Conservation (phyloP, 148 eudicot genomes). For the Heliosperma pusillum region DNA sequence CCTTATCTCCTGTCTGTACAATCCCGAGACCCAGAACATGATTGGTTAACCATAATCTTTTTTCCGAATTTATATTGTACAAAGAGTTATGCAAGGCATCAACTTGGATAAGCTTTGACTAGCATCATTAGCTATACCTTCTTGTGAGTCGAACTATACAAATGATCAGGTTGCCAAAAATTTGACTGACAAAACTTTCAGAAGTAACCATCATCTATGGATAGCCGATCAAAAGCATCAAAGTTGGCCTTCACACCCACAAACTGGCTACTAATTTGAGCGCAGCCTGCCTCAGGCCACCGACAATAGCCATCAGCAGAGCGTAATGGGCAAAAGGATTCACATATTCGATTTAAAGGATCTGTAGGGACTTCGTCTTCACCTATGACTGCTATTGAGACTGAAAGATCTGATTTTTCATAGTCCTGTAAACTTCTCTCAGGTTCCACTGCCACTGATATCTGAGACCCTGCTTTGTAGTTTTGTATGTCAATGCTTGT, state of each 20-base stretch:
- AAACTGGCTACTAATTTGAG: constrained; percentile 84
- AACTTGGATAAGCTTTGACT: not conserved
- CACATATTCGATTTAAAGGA: constrained; percentile 61
- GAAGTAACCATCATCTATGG: constrained; percentile 86
- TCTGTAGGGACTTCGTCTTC: constrained; percentile 49
- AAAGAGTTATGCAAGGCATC: not conserved
- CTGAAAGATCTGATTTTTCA: constrained; percentile 69
- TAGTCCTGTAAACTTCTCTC: constrained; percentile 31
- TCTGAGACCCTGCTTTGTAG: constrained; percentile 40
- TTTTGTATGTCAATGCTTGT: constrained; percentile 62
- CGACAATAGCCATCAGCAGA: constrained; percentile 71
- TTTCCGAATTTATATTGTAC: constrained; percentile 15
- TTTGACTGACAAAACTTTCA: constrained; percentile 24
- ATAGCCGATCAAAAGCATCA: constrained; percentile 91
- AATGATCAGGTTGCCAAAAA: constrained; percentile 23
- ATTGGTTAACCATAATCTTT: constrained; percentile 19
- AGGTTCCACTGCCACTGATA: constrained; percentile 32
- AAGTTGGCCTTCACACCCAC: constrained; percentile 84
- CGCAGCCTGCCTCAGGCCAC: constrained; percentile 96
- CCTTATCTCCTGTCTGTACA: constrained; percentile 22
- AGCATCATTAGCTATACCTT: constrained; percentile 19
- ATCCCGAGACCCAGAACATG: constrained; percentile 15
- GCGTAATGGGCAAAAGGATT: constrained; percentile 75
- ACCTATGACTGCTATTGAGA: constrained; percentile 43
- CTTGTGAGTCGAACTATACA: constrained; percentile 16